Evolutionary conservation across 176 grass and related monocot genomes (phyloP), one percentile per base, ranked within the genome.

Genomic region (Raddia guianensis): DNA sequence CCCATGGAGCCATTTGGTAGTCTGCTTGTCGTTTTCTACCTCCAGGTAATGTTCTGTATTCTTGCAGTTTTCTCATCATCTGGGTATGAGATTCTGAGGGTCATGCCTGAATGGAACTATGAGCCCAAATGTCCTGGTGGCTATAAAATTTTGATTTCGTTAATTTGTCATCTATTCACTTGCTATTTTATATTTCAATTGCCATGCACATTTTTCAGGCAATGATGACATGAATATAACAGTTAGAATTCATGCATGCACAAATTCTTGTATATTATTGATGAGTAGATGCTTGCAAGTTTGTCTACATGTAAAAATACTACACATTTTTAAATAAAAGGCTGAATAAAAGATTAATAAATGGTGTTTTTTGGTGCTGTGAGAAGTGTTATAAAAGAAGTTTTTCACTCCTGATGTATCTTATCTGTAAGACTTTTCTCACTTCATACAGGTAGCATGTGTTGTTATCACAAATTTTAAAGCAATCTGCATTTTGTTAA

Each of bases 21-120:
- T 74, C 86, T 98, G 64, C 85, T 98, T 81, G 90, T 95, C 42
- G 92, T 98, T 68, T 98, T 93, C 79, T 98, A 98, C 62, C 92
- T 98, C 63, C 92, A 92, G 95, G 95, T 95, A 87, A 70, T 60
- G 83, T 49, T 86, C 45, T 73, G 8, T 66, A 49, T 87, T 73
- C 47, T 49, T 68, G 4, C 18, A 35, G 54, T 62, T 61, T 44
- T 61, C 19, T 74, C 43, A 9, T 57, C 8, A 35, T 86, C 75
- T 49, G 4, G 32, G 45, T 79, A 55, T 37, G 49, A 57, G 65
- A 3, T 10, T 37, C 37, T 54, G 18, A n/a, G 12, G 21, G 75
- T 40, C 44, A 66, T 15, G 70, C 5, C 20, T 48, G 6, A 44
- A 70, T 33, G 50, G 3, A 72, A 66, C 73, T 83, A 15, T 51